These are phyloP conservation scores for Paralagenidium karlingii DNA, from an alignment of 352 stramenopile genomes.

Conservation along the genomic window DNA sequence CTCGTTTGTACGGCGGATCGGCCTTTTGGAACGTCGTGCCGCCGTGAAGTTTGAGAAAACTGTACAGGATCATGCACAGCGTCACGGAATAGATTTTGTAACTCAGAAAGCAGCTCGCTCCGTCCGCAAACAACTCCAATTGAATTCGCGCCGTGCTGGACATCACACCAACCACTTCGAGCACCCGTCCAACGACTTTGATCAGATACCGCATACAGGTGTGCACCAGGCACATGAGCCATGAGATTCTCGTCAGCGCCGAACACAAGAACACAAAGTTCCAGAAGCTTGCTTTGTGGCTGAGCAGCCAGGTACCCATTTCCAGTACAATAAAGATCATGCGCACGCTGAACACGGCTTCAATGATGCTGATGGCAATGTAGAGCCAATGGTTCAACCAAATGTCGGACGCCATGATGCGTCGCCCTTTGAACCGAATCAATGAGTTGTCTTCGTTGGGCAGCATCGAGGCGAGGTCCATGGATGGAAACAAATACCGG, in stretches of 20 bases:
- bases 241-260: constrained; percentile 32
- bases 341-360: constrained; percentile 5
- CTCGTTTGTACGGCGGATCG: constrained; percentile 7
- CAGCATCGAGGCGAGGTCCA: constrained; percentile 18
- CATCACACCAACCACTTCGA: constrained; percentile 25
- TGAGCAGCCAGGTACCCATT: constrained; percentile 11
- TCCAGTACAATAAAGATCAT: constrained; percentile 5
- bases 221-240: constrained; percentile 42
- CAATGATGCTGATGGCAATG: constrained; percentile 7
- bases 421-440: constrained; percentile 10
- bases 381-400: constrained; percentile 14
- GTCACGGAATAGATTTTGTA: constrained; percentile 34
- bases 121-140: constrained; percentile 19
- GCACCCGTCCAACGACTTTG: constrained; percentile 16
- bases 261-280: constrained; percentile 48
- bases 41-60: constrained; percentile 10
- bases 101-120: constrained; percentile 15
- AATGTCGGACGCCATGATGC: constrained; percentile 3
- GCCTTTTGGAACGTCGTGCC: constrained; percentile 19
- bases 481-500: constrained; percentile 31
- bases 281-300: constrained; percentile 21
- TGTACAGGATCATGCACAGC: constrained; percentile 13
- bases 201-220: constrained; percentile 12
- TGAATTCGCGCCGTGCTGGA: constrained; percentile 8
- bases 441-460: constrained; percentile 20